These are phyloP conservation scores for Pochonia chlamydosporia DNA, from an alignment of 2,329 filamentous ascomycete species.

Conservation along the genomic window DNA sequence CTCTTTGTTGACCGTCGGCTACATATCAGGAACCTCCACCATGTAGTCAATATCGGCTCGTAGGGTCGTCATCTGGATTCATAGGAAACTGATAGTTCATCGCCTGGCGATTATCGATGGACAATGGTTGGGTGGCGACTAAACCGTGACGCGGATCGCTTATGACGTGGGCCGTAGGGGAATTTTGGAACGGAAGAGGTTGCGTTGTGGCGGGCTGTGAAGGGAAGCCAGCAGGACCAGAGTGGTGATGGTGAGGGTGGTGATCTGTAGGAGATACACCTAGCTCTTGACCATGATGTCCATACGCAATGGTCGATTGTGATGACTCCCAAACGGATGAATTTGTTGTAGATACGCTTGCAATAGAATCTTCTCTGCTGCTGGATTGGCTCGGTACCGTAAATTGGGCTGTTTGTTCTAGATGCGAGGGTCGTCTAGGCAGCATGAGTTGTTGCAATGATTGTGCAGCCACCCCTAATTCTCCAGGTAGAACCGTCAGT, in stretches of 20 bases:
- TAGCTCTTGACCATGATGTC: conserved; percentile 15
- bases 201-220: not conserved
- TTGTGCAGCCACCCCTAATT: conserved; percentile 21
- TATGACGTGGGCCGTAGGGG: conserved; percentile 15
- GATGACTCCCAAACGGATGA: conserved; percentile 28
- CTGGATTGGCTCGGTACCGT: conserved; percentile 24
- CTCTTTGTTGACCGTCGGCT: too few relatives aligned
- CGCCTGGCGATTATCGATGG: conserved; percentile 15
- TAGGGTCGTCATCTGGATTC: conserved; percentile 16
- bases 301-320: conserved; percentile 20
- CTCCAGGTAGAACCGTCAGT: conserved; percentile 14
- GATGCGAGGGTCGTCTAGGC: conserved; percentile 26
- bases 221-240: too few relatives aligned
- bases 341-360: conserved; percentile 24
- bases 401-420: conserved; percentile 21
- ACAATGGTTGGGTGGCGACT: conserved; percentile 13
- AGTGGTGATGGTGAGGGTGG: conserved; percentile 1
- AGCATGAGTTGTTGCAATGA: conserved; percentile 31
- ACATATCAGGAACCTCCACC: conserved; percentile 19
- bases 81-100: conserved; percentile 20
- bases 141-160: conserved; percentile 16
- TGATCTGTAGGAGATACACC: conserved; percentile 3
- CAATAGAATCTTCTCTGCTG: conserved; percentile 26
- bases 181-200: conserved; percentile 12
- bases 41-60: conserved; percentile 13